Conservation (phyloP, 805 yeast species). For the Lachancea cidri region DNA sequence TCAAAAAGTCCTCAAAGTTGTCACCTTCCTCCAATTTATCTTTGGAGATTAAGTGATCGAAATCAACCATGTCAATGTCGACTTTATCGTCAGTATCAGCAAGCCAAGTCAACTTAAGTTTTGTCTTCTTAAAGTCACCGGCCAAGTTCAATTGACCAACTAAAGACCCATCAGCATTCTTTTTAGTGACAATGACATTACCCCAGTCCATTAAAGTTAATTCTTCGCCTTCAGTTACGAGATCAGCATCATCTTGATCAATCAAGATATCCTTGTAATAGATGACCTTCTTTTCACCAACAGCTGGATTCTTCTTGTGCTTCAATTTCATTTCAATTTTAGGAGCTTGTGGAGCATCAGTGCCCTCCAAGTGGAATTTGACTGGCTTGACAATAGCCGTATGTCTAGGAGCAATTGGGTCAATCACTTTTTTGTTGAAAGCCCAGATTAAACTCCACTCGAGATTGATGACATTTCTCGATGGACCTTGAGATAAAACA, state of each 20-base stretch:
- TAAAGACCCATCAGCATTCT: constrained; percentile 60
- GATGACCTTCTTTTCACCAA: constrained; percentile 78
- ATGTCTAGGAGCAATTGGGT: constrained; percentile 94
- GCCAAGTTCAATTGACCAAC: constrained; percentile 81
- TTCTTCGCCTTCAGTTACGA: constrained; percentile 80
- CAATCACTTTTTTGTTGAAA: constrained; percentile 92
- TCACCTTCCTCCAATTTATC: constrained; percentile 94
- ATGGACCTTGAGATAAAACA: constrained; percentile 94
- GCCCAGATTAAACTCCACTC: constrained; percentile 99
- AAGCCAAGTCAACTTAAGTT: constrained; percentile 92
- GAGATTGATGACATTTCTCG: constrained; percentile 90
- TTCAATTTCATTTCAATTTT: constrained; percentile 72
- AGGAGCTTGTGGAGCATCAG: constrained; percentile 61
- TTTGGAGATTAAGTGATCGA: constrained; percentile 91
- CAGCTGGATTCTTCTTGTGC: constrained; percentile 91
- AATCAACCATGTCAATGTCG: constrained; percentile 76
- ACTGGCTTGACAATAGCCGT: constrained; percentile 80
- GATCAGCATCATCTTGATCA: constrained; percentile 81
- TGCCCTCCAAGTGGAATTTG: constrained; percentile 50
- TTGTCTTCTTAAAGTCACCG: constrained; percentile 96
- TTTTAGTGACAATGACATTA: constrained; percentile 72
- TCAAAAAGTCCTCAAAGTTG: constrained; percentile 85
- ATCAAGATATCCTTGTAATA: constrained; percentile 59
- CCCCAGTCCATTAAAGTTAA: constrained; percentile 99
- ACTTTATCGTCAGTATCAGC: constrained; percentile 72